Base-by-base conservation (phyloP, 495 filamentous ascomycete genomes). In the Penicillium subrubescens region DNA sequence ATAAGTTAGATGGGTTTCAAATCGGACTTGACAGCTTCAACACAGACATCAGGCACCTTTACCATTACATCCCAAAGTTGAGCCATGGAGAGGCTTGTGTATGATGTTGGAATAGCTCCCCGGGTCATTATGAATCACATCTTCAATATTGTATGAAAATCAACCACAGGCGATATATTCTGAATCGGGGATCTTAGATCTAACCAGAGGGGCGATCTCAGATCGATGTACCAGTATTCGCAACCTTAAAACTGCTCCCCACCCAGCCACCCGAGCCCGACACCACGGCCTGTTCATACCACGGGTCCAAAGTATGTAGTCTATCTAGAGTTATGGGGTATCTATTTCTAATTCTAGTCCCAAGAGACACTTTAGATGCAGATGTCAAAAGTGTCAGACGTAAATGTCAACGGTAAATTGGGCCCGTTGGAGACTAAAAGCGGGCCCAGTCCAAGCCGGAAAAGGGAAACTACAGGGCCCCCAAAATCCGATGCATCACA, bases 401-500 rank as follows among this genome's bases (percentile, higher is more conserved):
- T 19, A 21, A 58, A 37, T 58, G 44, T 52, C 27, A 53, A 52
- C 57, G 31, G 15, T 59, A 19, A 27, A 14, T 53, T 25, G 55
- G 33, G 15, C 17, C 59, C 59, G 58, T 60, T 60, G 25, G 46
- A 53, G 14, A 60, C 46, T 41, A 60, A 62, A 62, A 57, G 52
- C 41, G 60, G 52, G 52, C 46, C 37, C 50, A 23, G 21, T 52
- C 50, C 59, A 44, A 61, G 17, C 52, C 29, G 53, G 46, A 34
- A 60, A 50, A 37, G 46, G 59, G 50, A 52, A 60, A 35, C 57
- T 25, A 25, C 57, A 56, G 43, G 7, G 6, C 3, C 46, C 14
- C 34, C 52, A 35, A 48, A 62, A 48, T 53, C 19, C 44, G 54
- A 64, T 59, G 25, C 54, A 64, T 64, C 61, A 63, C 60, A 39